Conservation (phyloP, 441 rosid genomes). For the Omphalea diandra region DNA sequence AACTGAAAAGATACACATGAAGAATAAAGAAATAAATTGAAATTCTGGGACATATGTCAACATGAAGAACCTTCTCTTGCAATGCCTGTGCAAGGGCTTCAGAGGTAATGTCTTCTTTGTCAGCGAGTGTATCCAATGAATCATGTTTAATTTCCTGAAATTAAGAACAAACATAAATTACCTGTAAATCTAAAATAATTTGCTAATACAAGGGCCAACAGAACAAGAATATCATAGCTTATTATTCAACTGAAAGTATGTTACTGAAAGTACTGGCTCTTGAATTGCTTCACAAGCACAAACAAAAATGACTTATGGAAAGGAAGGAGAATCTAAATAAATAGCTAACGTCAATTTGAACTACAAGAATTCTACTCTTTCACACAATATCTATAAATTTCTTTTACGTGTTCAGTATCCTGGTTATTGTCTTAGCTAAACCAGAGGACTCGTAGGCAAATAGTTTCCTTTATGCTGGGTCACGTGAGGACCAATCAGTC, state of each 20-base stretch:
- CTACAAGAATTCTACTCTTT: background rate
- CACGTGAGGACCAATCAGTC: background rate
- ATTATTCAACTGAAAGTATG: background rate
- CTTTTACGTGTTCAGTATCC: background rate
- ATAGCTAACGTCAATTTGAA: background rate
- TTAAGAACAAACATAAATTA: constrained; percentile 12
- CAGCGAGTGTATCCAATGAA: constrained; percentile 25
- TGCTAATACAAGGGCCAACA: background rate
- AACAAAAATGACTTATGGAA: background rate
- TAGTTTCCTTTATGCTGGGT: background rate
- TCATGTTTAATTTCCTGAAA: constrained; percentile 46
- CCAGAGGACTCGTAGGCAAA: background rate
- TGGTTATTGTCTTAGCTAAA: background rate
- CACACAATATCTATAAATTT: background rate
- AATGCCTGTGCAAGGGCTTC: constrained; percentile 75
- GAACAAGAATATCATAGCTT: background rate
- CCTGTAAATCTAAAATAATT: background rate
- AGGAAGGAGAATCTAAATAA: background rate
- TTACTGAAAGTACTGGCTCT: background rate
- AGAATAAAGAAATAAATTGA: constrained; percentile 3
- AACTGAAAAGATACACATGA: constrained; percentile 13
- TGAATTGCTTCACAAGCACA: background rate
- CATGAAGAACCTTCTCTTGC: constrained; percentile 76
- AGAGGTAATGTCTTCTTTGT: constrained; percentile 44
- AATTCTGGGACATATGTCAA: background rate